Evolutionary conservation across 2,329 filamentous ascomycete genomes (phyloP).

Genomic region (Pseudogymnoascus sp.): DNA sequence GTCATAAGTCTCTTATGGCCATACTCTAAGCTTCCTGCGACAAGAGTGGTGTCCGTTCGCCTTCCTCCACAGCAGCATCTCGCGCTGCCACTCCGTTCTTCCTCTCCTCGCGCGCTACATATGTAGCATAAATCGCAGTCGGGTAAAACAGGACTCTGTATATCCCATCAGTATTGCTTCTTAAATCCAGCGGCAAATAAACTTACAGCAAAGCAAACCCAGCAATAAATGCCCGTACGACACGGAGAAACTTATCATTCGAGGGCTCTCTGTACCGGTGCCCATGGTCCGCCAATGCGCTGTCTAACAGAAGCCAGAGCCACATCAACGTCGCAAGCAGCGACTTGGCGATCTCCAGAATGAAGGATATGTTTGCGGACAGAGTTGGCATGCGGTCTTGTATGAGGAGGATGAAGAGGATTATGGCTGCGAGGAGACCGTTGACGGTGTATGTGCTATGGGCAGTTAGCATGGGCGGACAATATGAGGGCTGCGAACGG

Average conservation of each 20-base stretch:
- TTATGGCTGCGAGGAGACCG: constrained; percentile 15
- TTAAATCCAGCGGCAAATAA: background rate
- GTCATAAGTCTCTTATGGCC: background rate
- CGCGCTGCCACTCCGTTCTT: background rate
- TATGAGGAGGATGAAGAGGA: constrained; percentile 18
- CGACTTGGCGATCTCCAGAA: constrained; percentile 17
- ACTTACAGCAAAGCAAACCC: constrained; percentile 19
- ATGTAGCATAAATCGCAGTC: constrained; percentile 14
- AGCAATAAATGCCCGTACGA: constrained; percentile 15
- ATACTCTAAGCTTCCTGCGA: background rate
- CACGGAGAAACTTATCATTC: constrained; percentile 5
- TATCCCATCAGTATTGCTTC: background rate
- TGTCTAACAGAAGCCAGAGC: constrained; percentile 20
- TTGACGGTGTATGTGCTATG: constrained; percentile 12
- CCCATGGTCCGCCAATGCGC: constrained; percentile 10
- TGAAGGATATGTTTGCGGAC: constrained; percentile 6
- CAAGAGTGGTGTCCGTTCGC: background rate
- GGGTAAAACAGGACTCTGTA: constrained; percentile 16
- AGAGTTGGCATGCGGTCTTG: constrained; percentile 13
- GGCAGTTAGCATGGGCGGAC: background rate
- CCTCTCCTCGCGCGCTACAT: background rate
- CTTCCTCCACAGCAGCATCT: background rate
- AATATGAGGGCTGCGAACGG: background rate
- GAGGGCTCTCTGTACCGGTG: background rate
- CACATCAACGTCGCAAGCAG: constrained; percentile 16